Conservation (phyloP, 2,329 filamentous ascomycete genomes). For the Ceratocystis lukuohia region DNA sequence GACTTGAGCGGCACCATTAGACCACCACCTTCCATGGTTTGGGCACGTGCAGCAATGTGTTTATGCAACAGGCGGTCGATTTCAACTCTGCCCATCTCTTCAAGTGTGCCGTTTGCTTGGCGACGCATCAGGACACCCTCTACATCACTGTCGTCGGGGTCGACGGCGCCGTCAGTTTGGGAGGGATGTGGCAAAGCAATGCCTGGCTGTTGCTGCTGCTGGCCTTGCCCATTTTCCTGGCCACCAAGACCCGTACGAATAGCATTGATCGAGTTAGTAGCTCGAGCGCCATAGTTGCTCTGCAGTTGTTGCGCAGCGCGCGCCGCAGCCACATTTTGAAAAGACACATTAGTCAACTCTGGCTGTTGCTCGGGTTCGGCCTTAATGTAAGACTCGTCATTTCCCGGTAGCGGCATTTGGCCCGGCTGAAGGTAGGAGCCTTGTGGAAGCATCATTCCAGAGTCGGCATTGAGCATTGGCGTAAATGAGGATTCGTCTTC, state of each 20-base stretch:
- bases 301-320: conserved; percentile 45
- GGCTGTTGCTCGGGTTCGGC: conserved; percentile 16
- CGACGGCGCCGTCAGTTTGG: conserved; percentile 62
- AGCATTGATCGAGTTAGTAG: conserved; percentile 53
- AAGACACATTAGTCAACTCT: conserved; percentile 18
- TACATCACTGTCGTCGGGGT: conserved; percentile 42
- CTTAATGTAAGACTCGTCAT: conserved; percentile 13
- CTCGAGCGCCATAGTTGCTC: conserved; percentile 47
- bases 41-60: conserved; percentile 51
- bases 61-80: conserved; percentile 58
- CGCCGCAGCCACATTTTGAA: conserved; percentile 34
- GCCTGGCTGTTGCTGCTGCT: conserved; percentile 23
- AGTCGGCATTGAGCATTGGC: conserved; percentile 8
- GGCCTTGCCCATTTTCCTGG: conserved; percentile 28
- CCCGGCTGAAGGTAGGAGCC: conserved; percentile 25
- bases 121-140: conserved; percentile 47
- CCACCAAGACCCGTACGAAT: conserved; percentile 35
- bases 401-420: conserved; percentile 20
- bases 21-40: conserved; percentile 59
- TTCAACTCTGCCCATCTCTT: conserved; percentile 45
- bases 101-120: conserved; percentile 39
- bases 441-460: conserved; percentile 26
- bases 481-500: conserved; percentile 21
- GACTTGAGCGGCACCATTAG: conserved; percentile 60
- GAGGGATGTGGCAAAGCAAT: conserved; percentile 26